Evolutionary conservation across 2,329 filamentous ascomycete species (phyloP), one percentile per base, ranked within the genome.

Genomic region (Fusarium scirpi): DNA sequence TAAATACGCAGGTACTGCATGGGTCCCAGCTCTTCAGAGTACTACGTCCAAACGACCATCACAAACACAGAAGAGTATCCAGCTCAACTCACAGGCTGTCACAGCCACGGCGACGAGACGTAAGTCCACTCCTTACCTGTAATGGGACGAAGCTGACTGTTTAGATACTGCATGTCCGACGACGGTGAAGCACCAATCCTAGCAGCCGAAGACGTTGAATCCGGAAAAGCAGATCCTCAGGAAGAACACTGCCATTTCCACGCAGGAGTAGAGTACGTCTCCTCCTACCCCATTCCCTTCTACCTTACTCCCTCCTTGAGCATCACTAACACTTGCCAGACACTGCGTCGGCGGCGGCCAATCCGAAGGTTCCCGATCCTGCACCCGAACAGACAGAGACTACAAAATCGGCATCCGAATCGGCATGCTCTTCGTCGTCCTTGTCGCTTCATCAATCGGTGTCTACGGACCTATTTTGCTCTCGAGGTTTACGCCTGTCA

Each of bases 351-450:
- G 77, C 8, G 82, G 79, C 15, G 83, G 77, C 7, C 81, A 80
- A 13, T 60, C 65, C 4, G 64, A 73, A 78, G 75, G n/a, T 0
- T 8, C 10, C 4, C 29, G 34, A 18, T 91, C 62, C 13, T 92
- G 90, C 74, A 82, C 82, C 3, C 80, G 78, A 13, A 74, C 76
- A 12, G 73, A 82, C 43, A 79, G 84, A 46, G 80, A 91, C 48
- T 94, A 94, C 82, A 89, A 94, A 73, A 84, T 93, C 20, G 83
- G 84, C 2, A 83, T 94, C 5, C 86, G 92, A 11, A 84, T 94
- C 53, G 92, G 92, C 4, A 86, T 92, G 2, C 79, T 94, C n/a
- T 94, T 94, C 74, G 91, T 89, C 20, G 87, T 94, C 38, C 82
- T 94, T 2, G 85, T 83, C 0, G 92, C 91, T 5, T 92, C 91